Base-by-base conservation (phyloP, 305 asterid genomes). In the Fraxinus ornus region DNA sequence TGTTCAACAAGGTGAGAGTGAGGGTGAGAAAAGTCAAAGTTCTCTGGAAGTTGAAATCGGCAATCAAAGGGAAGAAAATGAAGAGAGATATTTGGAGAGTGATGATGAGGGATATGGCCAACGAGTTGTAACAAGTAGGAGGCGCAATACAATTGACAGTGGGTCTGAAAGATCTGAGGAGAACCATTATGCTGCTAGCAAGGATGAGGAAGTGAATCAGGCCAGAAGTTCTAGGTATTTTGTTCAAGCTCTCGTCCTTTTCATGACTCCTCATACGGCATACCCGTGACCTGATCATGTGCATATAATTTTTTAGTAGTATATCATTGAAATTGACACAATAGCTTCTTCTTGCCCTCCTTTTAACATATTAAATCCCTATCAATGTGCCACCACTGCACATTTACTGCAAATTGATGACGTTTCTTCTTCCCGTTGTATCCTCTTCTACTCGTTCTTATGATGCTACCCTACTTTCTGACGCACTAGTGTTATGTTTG, bases 141-240 rank as follows among this genome's bases (percentile, higher is more conserved):
- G 96, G 81, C 97, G 89, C 19, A 92, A 87, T 78, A 87, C 88
- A 32, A 66, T 90, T 75, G 87, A 81, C 76, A 94, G 97, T 79
- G 98, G 87, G 84, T 94, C 98, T 30, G 97, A 94, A 88, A 84
- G 92, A 87, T 92, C 97, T 35, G 97, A 88, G 88, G 97, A 91
- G 81, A 93, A 89, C 82, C 88, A 70, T 74, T 93, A 86, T 87
- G 90, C 82, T 88, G 97, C 91, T 84, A 88, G 87, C 76, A 95
- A 87, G 80, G 97, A 92, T 4, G 94, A 91, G 32, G 96, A 95
- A 88, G 93, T 88, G 83, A 90, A 90, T 86, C 94, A 91, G 84
- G 90, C 92, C 71, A 84, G 90, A 90, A 88, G 89, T 77, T 86
- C 83, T 10, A 90, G 98, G 98, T 91, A 79, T 80, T 26, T 62